These are phyloP conservation scores for Xylariaceae sp. DNA, from an alignment of 2,329 filamentous ascomycete species.

Conservation along the genomic window DNA sequence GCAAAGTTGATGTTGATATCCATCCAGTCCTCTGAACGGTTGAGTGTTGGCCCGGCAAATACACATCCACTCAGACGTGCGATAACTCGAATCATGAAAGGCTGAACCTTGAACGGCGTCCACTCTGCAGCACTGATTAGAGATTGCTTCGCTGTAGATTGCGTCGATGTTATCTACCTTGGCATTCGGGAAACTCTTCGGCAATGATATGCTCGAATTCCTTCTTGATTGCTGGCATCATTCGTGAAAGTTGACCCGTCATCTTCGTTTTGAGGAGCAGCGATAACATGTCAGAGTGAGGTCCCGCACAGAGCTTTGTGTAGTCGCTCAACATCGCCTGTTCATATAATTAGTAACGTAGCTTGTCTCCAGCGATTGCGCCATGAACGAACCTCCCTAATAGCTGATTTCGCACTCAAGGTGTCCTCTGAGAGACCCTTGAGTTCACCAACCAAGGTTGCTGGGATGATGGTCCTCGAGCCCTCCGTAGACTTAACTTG, in stretches of 20 bases:
- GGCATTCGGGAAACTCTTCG: slow-evolving; percentile 52
- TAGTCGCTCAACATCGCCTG: slow-evolving; percentile 55
- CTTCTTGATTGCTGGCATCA: slow-evolving; percentile 49
- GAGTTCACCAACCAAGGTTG: slow-evolving; percentile 48
- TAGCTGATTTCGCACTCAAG: slow-evolving; percentile 51
- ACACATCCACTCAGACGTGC: slow-evolving; percentile 56
- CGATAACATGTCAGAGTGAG: slow-evolving; percentile 49
- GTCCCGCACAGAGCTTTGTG: slow-evolving; percentile 52
- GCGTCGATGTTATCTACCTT: slow-evolving; percentile 34
- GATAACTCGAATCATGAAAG: slow-evolving; percentile 54
- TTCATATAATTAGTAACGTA: slow-evolving; percentile 9
- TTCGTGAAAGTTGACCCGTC: slow-evolving; percentile 50
- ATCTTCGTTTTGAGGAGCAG: slow-evolving; percentile 50
- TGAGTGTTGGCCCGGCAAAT: slow-evolving; percentile 55
- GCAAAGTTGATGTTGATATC: slow-evolving; percentile 54
- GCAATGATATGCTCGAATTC: slow-evolving; percentile 51
- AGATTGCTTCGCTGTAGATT: slow-evolving; percentile 1
- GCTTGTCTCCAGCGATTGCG: not conserved
- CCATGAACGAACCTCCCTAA: slow-evolving; percentile 45
- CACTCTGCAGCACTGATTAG: slow-evolving; percentile 47
- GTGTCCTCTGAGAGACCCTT: slow-evolving; percentile 52
- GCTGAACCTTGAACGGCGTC: slow-evolving; percentile 56
- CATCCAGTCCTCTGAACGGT: slow-evolving; percentile 58
- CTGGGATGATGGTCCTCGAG: slow-evolving; percentile 50
- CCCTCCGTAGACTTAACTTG: slow-evolving; percentile 56